These are phyloP conservation scores for Hortiboletus flavorubellus DNA, from an alignment of 768 basidiomycete genomes.

Conservation along the genomic window DNA sequence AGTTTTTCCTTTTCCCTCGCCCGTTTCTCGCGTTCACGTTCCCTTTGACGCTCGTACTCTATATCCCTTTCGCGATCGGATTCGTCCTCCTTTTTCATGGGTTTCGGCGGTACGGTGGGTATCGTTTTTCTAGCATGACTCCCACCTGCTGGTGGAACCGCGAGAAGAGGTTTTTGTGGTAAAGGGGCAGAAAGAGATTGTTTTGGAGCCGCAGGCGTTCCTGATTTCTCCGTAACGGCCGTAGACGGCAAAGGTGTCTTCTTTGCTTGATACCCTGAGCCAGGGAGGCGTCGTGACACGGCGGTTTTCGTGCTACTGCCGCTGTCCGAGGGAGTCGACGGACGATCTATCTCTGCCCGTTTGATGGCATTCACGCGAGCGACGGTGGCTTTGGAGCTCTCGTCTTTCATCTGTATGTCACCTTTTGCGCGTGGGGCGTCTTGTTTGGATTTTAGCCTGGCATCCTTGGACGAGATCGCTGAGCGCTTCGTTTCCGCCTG, in stretches of 20 bases:
- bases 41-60: conserved; percentile 23
- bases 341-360: conserved; percentile 23
- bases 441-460: conserved; percentile 38
- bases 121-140: conserved; percentile 30
- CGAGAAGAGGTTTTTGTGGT: conserved; percentile 34
- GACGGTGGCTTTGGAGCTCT: conserved; percentile 30
- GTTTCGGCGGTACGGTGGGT: conserved; percentile 19
- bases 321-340: conserved; percentile 17
- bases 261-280: conserved; percentile 46
- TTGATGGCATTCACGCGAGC: conserved; percentile 31
- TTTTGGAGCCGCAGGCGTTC: conserved; percentile 21
- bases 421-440: conserved; percentile 31
- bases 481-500: conserved; percentile 41
- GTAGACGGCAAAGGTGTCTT: conserved; percentile 27
- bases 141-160: conserved; percentile 22
- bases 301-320: conserved; percentile 17
- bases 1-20: conserved; percentile 22
- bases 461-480: conserved; percentile 43
- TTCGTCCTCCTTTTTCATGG: conserved; percentile 25
- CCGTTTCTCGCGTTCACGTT: conserved; percentile 25
- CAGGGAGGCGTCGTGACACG: conserved; percentile 38
- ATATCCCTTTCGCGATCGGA: conserved; percentile 26
- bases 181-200: conserved; percentile 30
- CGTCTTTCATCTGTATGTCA: conserved; percentile 39
- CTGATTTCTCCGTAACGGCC: conserved; percentile 21